These are phyloP conservation scores for Colletotrichum paranaense DNA, from an alignment of 2,329 filamentous ascomycete genomes.

Conservation along the genomic window DNA sequence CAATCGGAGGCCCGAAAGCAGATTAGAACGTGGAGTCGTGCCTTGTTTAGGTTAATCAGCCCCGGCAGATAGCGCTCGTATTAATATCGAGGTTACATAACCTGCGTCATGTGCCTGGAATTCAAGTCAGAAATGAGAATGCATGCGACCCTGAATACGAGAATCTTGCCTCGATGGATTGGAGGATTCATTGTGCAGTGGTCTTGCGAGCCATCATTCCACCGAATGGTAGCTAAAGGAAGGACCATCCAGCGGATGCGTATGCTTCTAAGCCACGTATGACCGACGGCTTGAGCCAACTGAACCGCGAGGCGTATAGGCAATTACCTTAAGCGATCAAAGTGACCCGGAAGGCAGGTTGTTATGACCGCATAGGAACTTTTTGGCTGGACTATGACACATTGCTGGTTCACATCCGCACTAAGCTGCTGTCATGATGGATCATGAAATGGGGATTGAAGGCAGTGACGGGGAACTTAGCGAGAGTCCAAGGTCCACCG, in stretches of 20 bases:
- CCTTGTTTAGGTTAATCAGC: conserved; percentile 18
- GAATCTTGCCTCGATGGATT: background rate
- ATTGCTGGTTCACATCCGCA: background rate
- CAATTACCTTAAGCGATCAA: background rate
- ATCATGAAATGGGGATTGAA: conserved; percentile 5
- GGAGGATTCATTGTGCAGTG: background rate
- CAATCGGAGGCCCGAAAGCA: conserved; percentile 9
- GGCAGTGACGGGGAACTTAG: conserved; percentile 7
- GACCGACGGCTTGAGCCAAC: background rate
- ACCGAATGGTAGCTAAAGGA: background rate
- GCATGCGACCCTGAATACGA: conserved; percentile 33
- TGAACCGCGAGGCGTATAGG: background rate
- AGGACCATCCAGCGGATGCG: background rate
- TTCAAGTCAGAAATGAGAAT: conserved; percentile 18
- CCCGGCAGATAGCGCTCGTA: conserved; percentile 19
- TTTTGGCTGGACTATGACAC: background rate
- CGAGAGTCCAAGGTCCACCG: conserved; percentile 14
- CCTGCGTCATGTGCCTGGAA: conserved; percentile 24
- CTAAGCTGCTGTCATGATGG: conserved; percentile 10
- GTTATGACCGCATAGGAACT: background rate
- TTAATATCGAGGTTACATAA: conserved; percentile 20
- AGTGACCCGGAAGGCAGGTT: background rate
- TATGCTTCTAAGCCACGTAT: background rate
- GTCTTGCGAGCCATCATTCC: conserved; percentile 5
- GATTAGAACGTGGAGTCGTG: conserved; percentile 17